Evolutionary conservation across 495 filamentous ascomycete species (phyloP), one percentile per base, ranked within the genome.

Genomic region (Daldinia vernicosa): DNA sequence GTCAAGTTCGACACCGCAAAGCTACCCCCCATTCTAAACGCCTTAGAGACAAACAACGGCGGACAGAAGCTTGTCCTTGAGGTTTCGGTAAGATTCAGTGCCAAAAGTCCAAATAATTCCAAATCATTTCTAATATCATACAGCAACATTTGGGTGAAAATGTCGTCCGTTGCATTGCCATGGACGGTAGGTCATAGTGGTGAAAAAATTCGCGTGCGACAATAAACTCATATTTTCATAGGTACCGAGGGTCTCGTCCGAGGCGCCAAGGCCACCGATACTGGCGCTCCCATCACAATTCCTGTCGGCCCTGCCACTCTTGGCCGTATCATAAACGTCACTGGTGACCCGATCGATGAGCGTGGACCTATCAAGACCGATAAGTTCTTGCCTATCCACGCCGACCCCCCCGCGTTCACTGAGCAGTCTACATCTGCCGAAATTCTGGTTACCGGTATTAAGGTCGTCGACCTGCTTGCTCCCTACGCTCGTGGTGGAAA

Each of bases 401-500:
- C 92, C 78, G 95, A 99, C 60, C 88, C 95, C 68, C 95, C 95
- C 57, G 80, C 78, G 70, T 99, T 98, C 87, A 85, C 88, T 72
- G 96, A 98, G 72, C 95, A 99, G 88, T 93, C 95, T 66, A 99
- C 95, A 75, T 85, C 87, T 70, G 95, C 96, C 74, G 95, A 99
- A 84, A 90, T 99, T 84, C 89, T 99, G 72, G 91, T 97, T 76
- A 99, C 95, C 75, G 95, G 95, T 89, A 99, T 99, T 89, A 99
- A 99, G 90, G 95, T 99, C 82, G 95, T 99, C 83, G 95, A 99
- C 81, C 86, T 99, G 73, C 88, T 99, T 75, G 95, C 95, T 79
- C 95, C 95, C 76, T 99, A 99, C 83, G 95, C 95, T 84, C 95
- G 95, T 94, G 95, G 95, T 92, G 95, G 95, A 89, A 99, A 99